Percentiles rank a stretch among this genome's conserved stretches.
Evolutionary conservation across 164 flowering plant genomes (phyloP).

Genomic region (Umbellularia californica): DNA sequence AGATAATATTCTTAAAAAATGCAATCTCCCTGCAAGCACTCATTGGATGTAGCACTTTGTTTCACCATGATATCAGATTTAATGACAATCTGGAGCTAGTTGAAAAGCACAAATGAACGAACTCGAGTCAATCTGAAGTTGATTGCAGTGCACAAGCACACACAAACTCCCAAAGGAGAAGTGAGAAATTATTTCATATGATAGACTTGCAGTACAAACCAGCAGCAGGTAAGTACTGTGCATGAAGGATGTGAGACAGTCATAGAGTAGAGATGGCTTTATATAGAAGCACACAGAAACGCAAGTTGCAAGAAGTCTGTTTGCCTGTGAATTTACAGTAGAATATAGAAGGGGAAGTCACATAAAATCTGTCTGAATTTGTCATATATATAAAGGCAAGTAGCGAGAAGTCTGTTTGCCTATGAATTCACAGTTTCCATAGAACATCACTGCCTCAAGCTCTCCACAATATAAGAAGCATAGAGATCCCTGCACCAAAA

Average conservation of each 20-base stretch:
- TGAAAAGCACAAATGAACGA: no score
- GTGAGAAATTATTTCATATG: not conserved
- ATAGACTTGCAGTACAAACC: not conserved
- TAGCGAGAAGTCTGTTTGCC: constrained; percentile 4
- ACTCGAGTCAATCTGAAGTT: no score
- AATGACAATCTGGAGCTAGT: no score
- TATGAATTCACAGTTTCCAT: not conserved
- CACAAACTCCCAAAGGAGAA: not conserved
- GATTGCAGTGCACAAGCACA: no score
- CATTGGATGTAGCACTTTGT: no score
- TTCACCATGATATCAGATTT: no score
- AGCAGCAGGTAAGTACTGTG: not conserved
- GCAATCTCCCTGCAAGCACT: no score
- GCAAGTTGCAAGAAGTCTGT: not conserved
- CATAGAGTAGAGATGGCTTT: not conserved
- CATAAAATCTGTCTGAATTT: not conserved
- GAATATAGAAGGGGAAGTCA: not conserved
- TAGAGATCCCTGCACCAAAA: constrained; percentile 68
- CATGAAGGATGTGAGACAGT: not conserved
- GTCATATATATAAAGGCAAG: not conserved
- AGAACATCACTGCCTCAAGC: constrained; percentile 60
- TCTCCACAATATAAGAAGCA: constrained; percentile 75
- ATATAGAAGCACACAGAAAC: not conserved
- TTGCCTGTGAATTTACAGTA: not conserved
- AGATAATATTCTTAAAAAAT: no score